Conservation (phyloP, 2,329 filamentous ascomycete genomes). For the Tolypocladium guangdongense region DNA sequence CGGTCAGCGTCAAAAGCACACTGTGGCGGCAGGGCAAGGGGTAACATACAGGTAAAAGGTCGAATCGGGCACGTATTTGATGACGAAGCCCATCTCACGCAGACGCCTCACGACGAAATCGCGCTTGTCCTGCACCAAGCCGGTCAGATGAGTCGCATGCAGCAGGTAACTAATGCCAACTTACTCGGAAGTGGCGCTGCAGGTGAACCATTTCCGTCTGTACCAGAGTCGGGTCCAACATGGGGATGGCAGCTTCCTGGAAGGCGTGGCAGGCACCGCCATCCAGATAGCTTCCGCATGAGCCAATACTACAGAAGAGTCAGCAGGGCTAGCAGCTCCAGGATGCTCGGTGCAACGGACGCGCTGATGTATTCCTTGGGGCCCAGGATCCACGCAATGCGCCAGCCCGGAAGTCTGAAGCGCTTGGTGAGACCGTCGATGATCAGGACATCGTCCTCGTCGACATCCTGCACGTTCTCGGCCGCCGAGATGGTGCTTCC, state of each 20-base stretch:
- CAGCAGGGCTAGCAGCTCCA: background rate
- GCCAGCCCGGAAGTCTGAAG: constrained; percentile 91
- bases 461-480: constrained; percentile 80
- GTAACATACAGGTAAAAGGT: constrained; percentile 81
- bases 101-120: constrained; percentile 80
- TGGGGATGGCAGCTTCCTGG: constrained; percentile 83
- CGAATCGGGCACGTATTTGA: constrained; percentile 75
- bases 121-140: constrained; percentile 56
- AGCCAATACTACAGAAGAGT: constrained; percentile 50
- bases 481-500: constrained; percentile 82
- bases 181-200: constrained; percentile 70
- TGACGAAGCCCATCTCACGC: constrained; percentile 74
- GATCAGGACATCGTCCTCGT: constrained; percentile 84
- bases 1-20: constrained; percentile 1
- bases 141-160: background rate
- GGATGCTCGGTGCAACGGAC: constrained; percentile 22
- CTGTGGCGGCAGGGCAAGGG: too few relatives aligned
- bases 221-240: constrained; percentile 82
- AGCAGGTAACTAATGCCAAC: constrained; percentile 7
- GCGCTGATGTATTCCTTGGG: constrained; percentile 95
- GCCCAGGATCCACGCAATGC: constrained; percentile 90
- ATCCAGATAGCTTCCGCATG: constrained; percentile 87
- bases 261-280: constrained; percentile 92
- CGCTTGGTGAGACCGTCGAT: constrained; percentile 95
- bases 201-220: constrained; percentile 79